phyloP scores from a whole-genome alignment of 805 yeast genomes.

The Schizosaccharomyces lindneri region DNA sequence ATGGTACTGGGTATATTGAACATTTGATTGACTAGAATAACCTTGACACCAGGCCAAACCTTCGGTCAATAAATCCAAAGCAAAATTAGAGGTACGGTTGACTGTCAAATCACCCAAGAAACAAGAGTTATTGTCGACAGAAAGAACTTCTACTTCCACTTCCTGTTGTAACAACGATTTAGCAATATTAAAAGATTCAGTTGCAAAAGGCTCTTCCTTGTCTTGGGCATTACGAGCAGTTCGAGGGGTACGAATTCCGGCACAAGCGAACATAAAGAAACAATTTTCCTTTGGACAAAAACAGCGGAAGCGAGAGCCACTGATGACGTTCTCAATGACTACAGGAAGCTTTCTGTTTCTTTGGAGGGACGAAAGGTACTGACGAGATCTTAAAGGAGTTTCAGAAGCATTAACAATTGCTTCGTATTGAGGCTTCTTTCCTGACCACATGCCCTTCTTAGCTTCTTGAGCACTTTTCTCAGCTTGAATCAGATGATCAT shows the following conservation, averaged over 20 bases:
- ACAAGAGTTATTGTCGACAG: constrained; percentile 54
- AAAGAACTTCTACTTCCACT: constrained; percentile 42
- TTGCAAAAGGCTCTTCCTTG: constrained; percentile 14
- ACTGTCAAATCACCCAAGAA: constrained; percentile 48
- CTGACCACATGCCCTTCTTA: constrained; percentile 37
- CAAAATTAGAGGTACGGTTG: constrained; percentile 17
- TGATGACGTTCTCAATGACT: constrained; percentile 43
- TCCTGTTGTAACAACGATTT: constrained; percentile 43
- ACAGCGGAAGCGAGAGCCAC: constrained; percentile 44
- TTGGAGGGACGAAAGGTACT: constrained; percentile 44
- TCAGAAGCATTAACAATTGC: constrained; percentile 64
- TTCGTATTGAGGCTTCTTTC: constrained; percentile 25
- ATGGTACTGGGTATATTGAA: constrained; percentile 15
- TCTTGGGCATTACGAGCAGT: constrained; percentile 8
- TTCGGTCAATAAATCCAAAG: constrained; percentile 27
- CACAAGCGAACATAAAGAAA: constrained; percentile 44
- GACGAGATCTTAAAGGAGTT: constrained; percentile 40
- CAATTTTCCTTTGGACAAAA: constrained; percentile 46
- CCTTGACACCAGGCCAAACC: constrained; percentile 48
- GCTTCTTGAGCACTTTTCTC: constrained; percentile 34
- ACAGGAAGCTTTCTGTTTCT: constrained; percentile 41
- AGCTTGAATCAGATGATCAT: constrained; percentile 53
- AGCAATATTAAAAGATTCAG: constrained; percentile 30
- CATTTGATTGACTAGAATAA: constrained; percentile 27
- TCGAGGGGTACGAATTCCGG: constrained; percentile 35